phyloP scores from a whole-genome alignment of 2,329 filamentous ascomycete species.

The Epichloe hybrida region DNA sequence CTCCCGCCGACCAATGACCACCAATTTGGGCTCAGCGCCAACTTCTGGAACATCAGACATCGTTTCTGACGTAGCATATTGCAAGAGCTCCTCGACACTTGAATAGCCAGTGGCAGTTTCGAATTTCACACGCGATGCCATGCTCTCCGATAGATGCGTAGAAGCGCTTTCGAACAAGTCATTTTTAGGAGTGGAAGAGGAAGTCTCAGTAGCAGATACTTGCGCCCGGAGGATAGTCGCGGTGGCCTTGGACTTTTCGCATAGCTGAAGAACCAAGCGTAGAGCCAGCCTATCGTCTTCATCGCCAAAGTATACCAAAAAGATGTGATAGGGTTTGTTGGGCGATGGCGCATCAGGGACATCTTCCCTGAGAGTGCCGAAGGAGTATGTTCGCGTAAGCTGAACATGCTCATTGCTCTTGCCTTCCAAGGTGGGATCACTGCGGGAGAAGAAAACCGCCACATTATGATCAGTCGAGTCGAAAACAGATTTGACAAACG shows the following conservation, averaged over 20 bases:
- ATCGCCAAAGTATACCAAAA: constrained; percentile 77
- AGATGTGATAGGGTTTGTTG: constrained; percentile 68
- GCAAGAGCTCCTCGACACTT: constrained; percentile 13
- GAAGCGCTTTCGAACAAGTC: constrained; percentile 7
- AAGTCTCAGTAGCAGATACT: neutral
- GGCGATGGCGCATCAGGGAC: constrained; percentile 42
- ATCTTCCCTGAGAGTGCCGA: constrained; percentile 43
- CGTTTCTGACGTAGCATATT: constrained; percentile 8
- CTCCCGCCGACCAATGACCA: constrained; percentile 13
- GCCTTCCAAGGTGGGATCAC: constrained; percentile 27
- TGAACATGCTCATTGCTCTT: constrained; percentile 19
- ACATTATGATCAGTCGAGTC: constrained; percentile 53
- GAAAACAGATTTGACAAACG: constrained; percentile 60
- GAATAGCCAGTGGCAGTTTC: constrained; percentile 6
- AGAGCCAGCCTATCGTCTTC: constrained; percentile 70
- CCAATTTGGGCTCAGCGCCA: constrained; percentile 8
- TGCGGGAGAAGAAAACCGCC: constrained; percentile 65
- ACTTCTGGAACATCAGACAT: neutral
- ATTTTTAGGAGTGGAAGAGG: constrained; percentile 1
- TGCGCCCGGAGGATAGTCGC: constrained; percentile 50
- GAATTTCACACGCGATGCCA: constrained; percentile 10
- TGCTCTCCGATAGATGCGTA: constrained; percentile 4
- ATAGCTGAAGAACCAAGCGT: constrained; percentile 70
- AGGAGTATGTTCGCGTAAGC: constrained; percentile 40
- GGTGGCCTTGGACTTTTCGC: constrained; percentile 63